phyloP scores from a whole-genome alignment of 371 early-diverging fungal genomes.

The Haplosporangium sp. region DNA sequence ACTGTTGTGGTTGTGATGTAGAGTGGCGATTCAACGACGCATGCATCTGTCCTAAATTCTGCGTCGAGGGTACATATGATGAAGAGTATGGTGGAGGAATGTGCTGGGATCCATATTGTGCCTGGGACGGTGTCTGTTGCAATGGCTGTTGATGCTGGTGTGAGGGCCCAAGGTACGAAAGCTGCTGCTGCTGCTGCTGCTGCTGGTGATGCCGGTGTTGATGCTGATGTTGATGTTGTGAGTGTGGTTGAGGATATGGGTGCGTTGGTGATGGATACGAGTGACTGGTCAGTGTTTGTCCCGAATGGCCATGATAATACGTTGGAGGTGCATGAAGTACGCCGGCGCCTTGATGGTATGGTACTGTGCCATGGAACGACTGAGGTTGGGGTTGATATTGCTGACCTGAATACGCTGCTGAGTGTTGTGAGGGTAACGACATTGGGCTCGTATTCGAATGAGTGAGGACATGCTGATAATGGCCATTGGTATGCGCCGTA shows the following conservation, averaged over 20 bases:
- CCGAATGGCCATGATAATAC: slow-evolving; percentile 20
- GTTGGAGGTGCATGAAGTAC: slow-evolving; percentile 8
- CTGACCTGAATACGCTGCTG: slow-evolving; percentile 12
- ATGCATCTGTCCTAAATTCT: background rate
- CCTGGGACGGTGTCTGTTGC: slow-evolving; percentile 9
- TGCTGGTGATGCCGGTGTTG: slow-evolving; percentile 32
- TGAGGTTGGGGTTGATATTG: slow-evolving; percentile 6
- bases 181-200: slow-evolving; percentile 21
- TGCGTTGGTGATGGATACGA: slow-evolving; percentile 1
- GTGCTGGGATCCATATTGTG: background rate
- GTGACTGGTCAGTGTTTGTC: background rate
- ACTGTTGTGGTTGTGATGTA: background rate
- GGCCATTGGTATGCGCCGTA: slow-evolving; percentile 11
- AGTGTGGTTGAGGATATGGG: slow-evolving; percentile 8
- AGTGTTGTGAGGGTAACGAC: background rate
- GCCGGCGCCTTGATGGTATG: slow-evolving; percentile 11
- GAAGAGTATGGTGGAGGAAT: background rate
- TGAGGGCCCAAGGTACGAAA: background rate
- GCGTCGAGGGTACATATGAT: background rate
- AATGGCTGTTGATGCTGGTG: slow-evolving; percentile 18
- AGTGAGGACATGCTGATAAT: slow-evolving; percentile 5
- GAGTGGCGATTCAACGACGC: too few relatives aligned
- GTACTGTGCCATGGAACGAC: slow-evolving; percentile 2
- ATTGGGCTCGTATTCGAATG: background rate
- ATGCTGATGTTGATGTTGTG: slow-evolving; percentile 9